Conservation (phyloP, 176 grass and related monocot species). For the Aegilops tauschii region DNA sequence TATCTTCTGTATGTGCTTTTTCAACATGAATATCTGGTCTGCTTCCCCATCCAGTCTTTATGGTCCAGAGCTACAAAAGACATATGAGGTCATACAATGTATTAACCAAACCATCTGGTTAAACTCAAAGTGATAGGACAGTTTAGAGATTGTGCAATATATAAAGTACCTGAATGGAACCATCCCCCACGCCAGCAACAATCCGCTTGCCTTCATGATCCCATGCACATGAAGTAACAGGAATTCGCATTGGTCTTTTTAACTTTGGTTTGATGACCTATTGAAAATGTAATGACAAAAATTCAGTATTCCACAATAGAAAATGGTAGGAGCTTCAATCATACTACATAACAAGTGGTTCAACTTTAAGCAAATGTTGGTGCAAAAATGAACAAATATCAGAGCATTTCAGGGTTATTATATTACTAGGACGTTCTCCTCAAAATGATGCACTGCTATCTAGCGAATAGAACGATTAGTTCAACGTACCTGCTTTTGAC, state of each 20-base stretch:
- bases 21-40: constrained; percentile 92
- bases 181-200: constrained; percentile 89
- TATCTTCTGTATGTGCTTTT: constrained; percentile 86
- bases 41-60: constrained; percentile 98
- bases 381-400: background rate
- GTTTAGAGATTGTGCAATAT: constrained; percentile 13
- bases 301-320: background rate
- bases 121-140: background rate
- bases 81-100: background rate
- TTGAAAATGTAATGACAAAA: background rate
- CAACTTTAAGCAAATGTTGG: background rate
- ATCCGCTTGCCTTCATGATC: constrained; percentile 90
- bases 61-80: constrained; percentile 76
- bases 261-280: constrained; percentile 99
- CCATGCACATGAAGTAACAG: constrained; percentile 94
- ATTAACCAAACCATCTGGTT: background rate
- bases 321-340: background rate
- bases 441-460: background rate
- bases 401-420: constrained; percentile 15
- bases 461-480: background rate
- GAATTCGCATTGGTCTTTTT: constrained; percentile 66
- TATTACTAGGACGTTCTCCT: background rate
- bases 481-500: constrained; percentile 87
- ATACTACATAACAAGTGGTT: constrained; percentile 15
- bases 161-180: constrained; percentile 74